phyloP scores from a whole-genome alignment of 176 grass and related monocot species.

The Oryza longistaminata region DNA sequence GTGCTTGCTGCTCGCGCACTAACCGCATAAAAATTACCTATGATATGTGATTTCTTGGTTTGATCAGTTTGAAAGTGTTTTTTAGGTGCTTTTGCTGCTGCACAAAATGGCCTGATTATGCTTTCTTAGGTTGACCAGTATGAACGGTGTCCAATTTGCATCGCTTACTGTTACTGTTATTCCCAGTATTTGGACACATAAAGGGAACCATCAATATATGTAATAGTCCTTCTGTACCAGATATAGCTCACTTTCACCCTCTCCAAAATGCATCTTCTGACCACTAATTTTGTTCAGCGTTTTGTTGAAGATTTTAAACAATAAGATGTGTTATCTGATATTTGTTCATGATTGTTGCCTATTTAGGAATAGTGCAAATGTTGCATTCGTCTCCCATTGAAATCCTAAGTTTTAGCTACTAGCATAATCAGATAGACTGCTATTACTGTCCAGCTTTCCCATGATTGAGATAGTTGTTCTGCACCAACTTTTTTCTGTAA shows the following conservation, averaged over 20 bases:
- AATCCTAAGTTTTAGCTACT: background rate
- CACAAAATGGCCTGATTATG: background rate
- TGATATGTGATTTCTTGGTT: background rate
- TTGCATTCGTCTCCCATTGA: background rate
- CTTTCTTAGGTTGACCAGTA: background rate
- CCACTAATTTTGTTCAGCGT: background rate
- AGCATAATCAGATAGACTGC: constrained; percentile 13
- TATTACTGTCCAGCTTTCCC: background rate
- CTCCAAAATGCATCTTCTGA: background rate
- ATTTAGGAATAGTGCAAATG: background rate
- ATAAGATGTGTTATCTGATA: background rate
- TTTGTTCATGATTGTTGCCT: background rate
- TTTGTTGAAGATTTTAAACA: background rate
- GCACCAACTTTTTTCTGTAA: background rate
- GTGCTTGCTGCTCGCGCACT: background rate
- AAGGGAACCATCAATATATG: background rate
- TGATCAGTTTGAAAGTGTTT: background rate
- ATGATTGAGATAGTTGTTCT: constrained; percentile 21
- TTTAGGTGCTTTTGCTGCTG: background rate
- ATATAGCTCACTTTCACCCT: background rate
- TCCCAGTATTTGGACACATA: constrained; percentile 1
- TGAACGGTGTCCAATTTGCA: background rate
- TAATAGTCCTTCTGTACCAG: background rate
- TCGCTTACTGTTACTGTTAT: no score
- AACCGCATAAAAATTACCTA: background rate